Base-by-base conservation (phyloP, 257 asterid species). In the Henckelia pumila region DNA sequence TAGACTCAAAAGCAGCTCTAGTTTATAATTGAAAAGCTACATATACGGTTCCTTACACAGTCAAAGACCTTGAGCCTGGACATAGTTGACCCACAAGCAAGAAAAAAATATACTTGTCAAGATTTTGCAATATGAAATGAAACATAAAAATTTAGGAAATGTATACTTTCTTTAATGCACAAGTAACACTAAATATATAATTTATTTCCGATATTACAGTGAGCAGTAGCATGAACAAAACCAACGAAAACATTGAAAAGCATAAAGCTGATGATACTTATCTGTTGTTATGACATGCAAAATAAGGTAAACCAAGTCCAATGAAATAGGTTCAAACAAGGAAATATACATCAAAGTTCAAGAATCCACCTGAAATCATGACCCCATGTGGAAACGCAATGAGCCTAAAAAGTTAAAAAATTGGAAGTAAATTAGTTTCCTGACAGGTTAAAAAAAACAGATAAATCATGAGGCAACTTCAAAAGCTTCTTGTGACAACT, bases 311-410 rank as follows among this genome's bases (percentile, higher is more conserved):
- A 68, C 26, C 62, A 63, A 69, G 61, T 61, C 26, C 55, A 40
- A 78, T 66, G 65, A 59, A 29, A 7, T 25, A 25, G 67, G n/a
- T 52, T 37, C 32, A 2, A 24, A 60, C 17, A 58, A 71, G 21
- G 32, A 62, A 29, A 70, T 69, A 68, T 20, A 66, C 21, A 37
- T 56, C 69, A 69, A 70, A 68, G 77, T 76, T 74, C 65, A 71
- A 71, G 64, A 66, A 75, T 64, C 55, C 66, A 92, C 98, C 98
- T 88, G 87, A 92, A 92, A 69, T 92, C 98, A 77, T 92, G 98
- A 74, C 98, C 98, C 98, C 98, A 92, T 33, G 96, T 66, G 63
- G 98, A 92, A 76, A 92, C 87, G 75, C 98, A 92, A 77, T 92
- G 98, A 72, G 98, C 98, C 97, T 92, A 77, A 69, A 61, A 72